Evolutionary conservation across 2,329 filamentous ascomycete species (phyloP).

Genomic region (Clarireedia sp.): DNA sequence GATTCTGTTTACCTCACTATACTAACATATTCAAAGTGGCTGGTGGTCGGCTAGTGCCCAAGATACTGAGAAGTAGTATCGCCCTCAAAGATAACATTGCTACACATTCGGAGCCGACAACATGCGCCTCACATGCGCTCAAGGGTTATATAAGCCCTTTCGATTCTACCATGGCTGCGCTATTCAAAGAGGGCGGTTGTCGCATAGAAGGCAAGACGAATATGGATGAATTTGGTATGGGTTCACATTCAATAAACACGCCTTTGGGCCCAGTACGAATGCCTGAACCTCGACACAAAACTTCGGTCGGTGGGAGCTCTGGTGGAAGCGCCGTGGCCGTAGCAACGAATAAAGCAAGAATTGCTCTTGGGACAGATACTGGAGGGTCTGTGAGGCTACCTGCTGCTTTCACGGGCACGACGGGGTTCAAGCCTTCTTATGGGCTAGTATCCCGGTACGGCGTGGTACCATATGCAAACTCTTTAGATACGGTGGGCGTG

Average conservation of each 20-base stretch:
- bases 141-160: constrained; percentile 65
- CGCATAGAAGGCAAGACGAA: constrained; percentile 72
- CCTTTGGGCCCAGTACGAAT: constrained; percentile 52
- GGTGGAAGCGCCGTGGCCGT: constrained; percentile 89
- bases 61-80: background rate
- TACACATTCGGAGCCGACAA: constrained; percentile 58
- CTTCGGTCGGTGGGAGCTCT: constrained; percentile 79
- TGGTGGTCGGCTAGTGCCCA: background rate
- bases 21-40: too few species aligned
- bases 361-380: constrained; percentile 84
- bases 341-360: constrained; percentile 45
- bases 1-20: too few species aligned
- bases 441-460: constrained; percentile 61
- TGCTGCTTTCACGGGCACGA: constrained; percentile 59
- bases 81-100: constrained; percentile 73
- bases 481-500: constrained; percentile 64
- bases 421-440: constrained; percentile 69
- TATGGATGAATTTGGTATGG: constrained; percentile 96
- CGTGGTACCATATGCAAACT: constrained; percentile 66
- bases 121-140: constrained; percentile 74
- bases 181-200: constrained; percentile 56
- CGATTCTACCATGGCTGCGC: constrained; percentile 70
- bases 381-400: constrained; percentile 64
- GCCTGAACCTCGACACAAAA: background rate
- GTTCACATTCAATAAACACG: constrained; percentile 68